Percentiles rank a stretch among this genome's conserved stretches.
Conservation (phyloP, 306 rosid species). For the Corylus americana region DNA sequence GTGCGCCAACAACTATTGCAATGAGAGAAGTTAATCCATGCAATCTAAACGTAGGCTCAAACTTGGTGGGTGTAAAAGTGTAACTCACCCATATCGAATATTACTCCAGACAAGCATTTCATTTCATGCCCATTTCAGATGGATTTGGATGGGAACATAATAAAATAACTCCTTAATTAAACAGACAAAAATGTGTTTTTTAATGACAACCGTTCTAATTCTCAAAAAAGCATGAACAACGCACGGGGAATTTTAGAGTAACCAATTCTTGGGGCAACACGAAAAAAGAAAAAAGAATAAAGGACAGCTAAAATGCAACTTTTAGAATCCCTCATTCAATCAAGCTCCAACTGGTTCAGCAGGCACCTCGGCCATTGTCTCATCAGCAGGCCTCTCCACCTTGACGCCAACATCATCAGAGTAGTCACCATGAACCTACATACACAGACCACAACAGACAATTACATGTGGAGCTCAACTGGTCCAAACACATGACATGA, state of each 20-base stretch:
- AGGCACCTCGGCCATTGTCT: constrained; percentile 48
- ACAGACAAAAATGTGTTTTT: constrained; percentile 31
- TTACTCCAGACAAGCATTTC: not conserved
- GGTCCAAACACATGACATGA: not conserved
- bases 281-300: not conserved
- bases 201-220: constrained; percentile 25
- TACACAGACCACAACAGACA: not conserved
- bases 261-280: constrained; percentile 1
- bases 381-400: constrained; percentile 89
- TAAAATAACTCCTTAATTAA: not conserved
- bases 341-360: constrained; percentile 78
- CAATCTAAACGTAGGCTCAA: no score
- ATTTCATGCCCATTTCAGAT: not conserved
- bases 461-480: not conserved
- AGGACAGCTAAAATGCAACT: not conserved
- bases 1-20: no score
- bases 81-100: not conserved
- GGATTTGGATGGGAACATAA: not conserved
- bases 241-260: not conserved
- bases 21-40: no score
- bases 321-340: constrained; percentile 32
- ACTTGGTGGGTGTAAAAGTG: not conserved
- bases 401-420: constrained; percentile 73
- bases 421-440: constrained; percentile 84
- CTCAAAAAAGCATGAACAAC: constrained; percentile 18